Conservation (phyloP, 108 stramenopile species). For the Epithemia pelagica region DNA sequence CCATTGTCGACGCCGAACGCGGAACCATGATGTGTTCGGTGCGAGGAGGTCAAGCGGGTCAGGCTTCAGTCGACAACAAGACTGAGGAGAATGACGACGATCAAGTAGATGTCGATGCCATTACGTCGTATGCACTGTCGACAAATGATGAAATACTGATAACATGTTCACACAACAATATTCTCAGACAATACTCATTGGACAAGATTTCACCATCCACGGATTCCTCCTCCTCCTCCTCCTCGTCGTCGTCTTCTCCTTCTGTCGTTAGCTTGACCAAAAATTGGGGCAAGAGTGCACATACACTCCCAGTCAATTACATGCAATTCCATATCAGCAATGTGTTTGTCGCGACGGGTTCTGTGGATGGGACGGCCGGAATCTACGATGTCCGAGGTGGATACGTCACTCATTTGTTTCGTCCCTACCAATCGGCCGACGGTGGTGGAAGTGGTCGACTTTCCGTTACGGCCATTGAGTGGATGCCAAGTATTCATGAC, state of each 20-base stretch:
- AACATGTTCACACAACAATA: conserved; percentile 54
- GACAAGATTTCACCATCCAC: neutral
- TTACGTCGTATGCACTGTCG: conserved; percentile 65
- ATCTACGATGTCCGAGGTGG: conserved; percentile 77
- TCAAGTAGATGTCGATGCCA: conserved; percentile 64
- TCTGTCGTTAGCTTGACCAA: conserved; percentile 29
- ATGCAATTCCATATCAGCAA: conserved; percentile 70
- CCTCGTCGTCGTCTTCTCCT: neutral
- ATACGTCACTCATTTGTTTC: conserved; percentile 78
- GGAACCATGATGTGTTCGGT: conserved; percentile 39
- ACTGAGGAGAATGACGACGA: conserved; percentile 65
- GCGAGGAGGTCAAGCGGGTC: conserved; percentile 16
- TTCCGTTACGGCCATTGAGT: conserved; percentile 53
- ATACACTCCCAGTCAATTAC: conserved; percentile 60
- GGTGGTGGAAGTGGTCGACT: conserved; percentile 38
- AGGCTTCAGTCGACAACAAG: conserved; percentile 22
- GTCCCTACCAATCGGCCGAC: conserved; percentile 31
- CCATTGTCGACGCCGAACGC: conserved; percentile 59
- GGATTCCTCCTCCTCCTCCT: neutral
- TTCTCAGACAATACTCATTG: conserved; percentile 57
- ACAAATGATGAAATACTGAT: conserved; percentile 53
- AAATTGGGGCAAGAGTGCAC: conserved; percentile 66
- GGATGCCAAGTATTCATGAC: conserved; percentile 39
- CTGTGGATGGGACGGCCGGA: conserved; percentile 75
- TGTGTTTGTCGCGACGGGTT: conserved; percentile 75